Base-by-base conservation (phyloP, 345 rosid genomes). In the Aethionema arabicum region DNA sequence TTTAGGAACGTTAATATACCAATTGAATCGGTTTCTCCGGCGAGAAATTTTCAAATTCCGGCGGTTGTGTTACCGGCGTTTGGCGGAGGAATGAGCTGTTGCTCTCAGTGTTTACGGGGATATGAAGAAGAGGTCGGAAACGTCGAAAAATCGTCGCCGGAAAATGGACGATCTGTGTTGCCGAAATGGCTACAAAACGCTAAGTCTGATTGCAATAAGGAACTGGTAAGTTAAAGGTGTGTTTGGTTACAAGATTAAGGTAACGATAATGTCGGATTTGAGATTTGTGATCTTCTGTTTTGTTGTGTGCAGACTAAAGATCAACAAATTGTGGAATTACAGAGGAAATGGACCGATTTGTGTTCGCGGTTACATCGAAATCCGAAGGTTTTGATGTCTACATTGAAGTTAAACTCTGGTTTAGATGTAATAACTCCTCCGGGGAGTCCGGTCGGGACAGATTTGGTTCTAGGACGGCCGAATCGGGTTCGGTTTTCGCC, bases 151-250 rank as follows among this genome's bases (percentile, higher is more conserved):
- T 38, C 81, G 10, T 59, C 73, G 42, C 62, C 82, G 2, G 84
- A 75, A 65, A 55, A 82, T 72, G 69, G 53, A 78, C 27, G 84
- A 77, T 61, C 77, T 66, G 58, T 45, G 65, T 37, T 76, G 65
- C 99, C 99, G n/a, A 92, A 61, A 59, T 93, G 99, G 99, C 60
- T 93, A 76, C 85, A 80, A 65, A 83, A 71, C 62, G 97, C 92
- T 35, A 85, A 82, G 77, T 63, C 70, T 52, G 63, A 78, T 13
- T 41, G 66, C 27, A 83, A 83, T 72, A 82, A 75, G 74, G 57
- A 66, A 32, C 65, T 32, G 15, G 95, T 80, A 74, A 66, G 74
- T 56, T 1, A 7, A 61, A 33, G 47, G 10, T 6, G 0, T 8
- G 32, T 60, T 65, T 60, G 56, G 14, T 29, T 43, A 9, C 16